These are phyloP conservation scores for Aspergillus glaucus DNA, from an alignment of 2,329 filamentous ascomycete species.

Conservation along the genomic window DNA sequence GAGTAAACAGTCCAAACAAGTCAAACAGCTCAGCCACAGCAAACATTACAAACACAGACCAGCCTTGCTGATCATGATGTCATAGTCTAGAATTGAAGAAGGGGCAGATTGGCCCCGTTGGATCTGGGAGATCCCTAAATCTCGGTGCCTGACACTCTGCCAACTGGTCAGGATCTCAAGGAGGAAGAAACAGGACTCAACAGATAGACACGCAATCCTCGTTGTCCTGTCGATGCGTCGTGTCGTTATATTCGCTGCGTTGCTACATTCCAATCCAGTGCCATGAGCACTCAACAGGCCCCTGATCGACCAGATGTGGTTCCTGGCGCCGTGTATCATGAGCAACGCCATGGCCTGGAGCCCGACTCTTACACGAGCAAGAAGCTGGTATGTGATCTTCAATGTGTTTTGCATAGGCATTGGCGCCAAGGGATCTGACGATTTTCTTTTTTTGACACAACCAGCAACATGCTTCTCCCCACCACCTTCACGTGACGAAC, in stretches of 20 bases:
- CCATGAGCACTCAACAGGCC: constrained; percentile 20
- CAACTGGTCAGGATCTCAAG: too few species aligned
- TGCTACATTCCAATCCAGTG: constrained; percentile 5
- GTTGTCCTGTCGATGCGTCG: neutral
- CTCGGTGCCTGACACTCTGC: too few species aligned
- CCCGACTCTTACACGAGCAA: constrained; percentile 50
- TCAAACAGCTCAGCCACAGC: constrained; percentile 4
- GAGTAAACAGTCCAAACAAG: constrained; percentile 21
- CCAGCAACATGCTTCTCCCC: constrained; percentile 55
- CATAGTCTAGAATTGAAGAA: constrained; percentile 18
- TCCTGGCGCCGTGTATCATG: constrained; percentile 12
- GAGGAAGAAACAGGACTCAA: neutral
- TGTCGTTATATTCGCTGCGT: constrained; percentile 2
- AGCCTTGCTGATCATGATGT: constrained; percentile 19
- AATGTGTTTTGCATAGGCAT: neutral
- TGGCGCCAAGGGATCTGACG: constrained; percentile 1
- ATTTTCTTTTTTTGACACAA: neutral
- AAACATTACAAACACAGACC: too few species aligned
- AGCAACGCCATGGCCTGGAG: constrained; percentile 33
- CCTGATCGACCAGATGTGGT: constrained; percentile 13
- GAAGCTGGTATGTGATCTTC: constrained; percentile 41
- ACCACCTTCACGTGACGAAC: constrained; percentile 57
- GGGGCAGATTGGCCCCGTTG: constrained; percentile 4
- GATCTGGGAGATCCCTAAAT: too few species aligned
- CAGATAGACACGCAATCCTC: neutral